These are phyloP conservation scores for Filosporella fistucella DNA, from an alignment of 495 filamentous ascomycete species.

Conservation along the genomic window DNA sequence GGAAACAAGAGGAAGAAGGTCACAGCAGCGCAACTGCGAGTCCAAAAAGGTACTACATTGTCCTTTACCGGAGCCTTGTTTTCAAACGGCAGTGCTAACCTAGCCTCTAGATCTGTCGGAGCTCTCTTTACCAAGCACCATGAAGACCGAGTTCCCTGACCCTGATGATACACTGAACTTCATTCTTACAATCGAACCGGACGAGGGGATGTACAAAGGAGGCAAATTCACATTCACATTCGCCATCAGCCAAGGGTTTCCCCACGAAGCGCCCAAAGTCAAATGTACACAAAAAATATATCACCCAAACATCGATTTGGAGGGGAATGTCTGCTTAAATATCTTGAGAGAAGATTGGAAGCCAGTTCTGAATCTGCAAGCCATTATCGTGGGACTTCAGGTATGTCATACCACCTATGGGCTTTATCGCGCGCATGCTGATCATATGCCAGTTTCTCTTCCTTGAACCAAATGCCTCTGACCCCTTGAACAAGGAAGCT, in stretches of 20 bases:
- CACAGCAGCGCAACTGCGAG: conserved; percentile 89
- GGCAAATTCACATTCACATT: conserved; percentile 89
- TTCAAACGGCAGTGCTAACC: background rate
- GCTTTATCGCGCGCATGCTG: background rate
- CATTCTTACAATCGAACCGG: conserved; percentile 85
- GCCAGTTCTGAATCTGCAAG: conserved; percentile 93
- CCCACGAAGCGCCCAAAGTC: conserved; percentile 96
- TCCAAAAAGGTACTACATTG: conserved; percentile 76
- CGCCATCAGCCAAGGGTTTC: conserved; percentile 89
- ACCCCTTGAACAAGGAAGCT: conserved; percentile 97
- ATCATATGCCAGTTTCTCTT: conserved; percentile 70
- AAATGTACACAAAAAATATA: conserved; percentile 98
- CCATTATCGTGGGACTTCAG: conserved; percentile 93
- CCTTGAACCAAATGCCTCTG: conserved; percentile 92
- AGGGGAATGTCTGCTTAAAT: conserved; percentile 97
- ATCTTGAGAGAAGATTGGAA: conserved; percentile 99
- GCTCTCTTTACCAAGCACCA: conserved; percentile 82
- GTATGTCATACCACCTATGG: conserved; percentile 32
- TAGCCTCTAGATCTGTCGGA: conserved; percentile 76
- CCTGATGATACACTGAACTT: conserved; percentile 97
- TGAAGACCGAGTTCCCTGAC: conserved; percentile 90
- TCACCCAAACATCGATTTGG: conserved; percentile 96
- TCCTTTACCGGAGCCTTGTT: background rate
- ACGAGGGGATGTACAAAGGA: conserved; percentile 97
- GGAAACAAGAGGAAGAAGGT: conserved; percentile 95